phyloP scores from a whole-genome alignment of 1,139 yeast genomes.

The Taphrina communis region DNA sequence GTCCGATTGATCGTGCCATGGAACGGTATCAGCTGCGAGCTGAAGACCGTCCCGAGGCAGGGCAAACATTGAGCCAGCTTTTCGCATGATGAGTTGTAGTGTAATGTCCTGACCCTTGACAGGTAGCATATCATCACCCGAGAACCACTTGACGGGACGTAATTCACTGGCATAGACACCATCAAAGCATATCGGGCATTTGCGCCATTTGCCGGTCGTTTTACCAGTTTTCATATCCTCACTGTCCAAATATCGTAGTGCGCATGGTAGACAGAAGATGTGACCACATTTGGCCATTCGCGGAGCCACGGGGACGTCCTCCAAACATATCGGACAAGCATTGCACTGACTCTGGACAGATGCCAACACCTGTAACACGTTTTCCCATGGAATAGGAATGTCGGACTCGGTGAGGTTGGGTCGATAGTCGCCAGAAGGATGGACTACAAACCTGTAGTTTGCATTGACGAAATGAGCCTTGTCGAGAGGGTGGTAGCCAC shows the following conservation, averaged over 20 bases:
- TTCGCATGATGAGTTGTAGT: slow-evolving; percentile 74
- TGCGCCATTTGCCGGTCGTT: slow-evolving; percentile 57
- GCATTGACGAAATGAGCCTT: slow-evolving; percentile 84
- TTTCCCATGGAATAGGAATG: slow-evolving; percentile 65
- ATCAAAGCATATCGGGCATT: slow-evolving; percentile 86
- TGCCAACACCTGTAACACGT: slow-evolving; percentile 72
- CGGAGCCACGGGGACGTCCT: slow-evolving; percentile 86
- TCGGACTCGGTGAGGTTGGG: slow-evolving; percentile 75
- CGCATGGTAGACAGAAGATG: slow-evolving; percentile 81
- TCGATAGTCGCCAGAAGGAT: slow-evolving; percentile 62
- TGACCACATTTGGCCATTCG: slow-evolving; percentile 97
- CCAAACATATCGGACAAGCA: slow-evolving; percentile 87
- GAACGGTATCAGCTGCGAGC: slow-evolving; percentile 46
- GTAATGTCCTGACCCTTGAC: slow-evolving; percentile 64
- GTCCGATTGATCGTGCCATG: slow-evolving; percentile 51
- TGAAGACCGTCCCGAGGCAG: slow-evolving; percentile 59
- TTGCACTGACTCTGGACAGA: slow-evolving; percentile 64
- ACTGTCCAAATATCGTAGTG: slow-evolving; percentile 67
- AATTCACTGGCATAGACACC: slow-evolving; percentile 64
- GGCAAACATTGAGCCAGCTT: slow-evolving; percentile 64
- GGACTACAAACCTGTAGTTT: slow-evolving; percentile 81
- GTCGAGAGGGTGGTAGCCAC: slow-evolving; percentile 56
- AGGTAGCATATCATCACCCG: slow-evolving; percentile 69
- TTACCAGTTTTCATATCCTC: slow-evolving; percentile 45
- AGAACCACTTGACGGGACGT: slow-evolving; percentile 69